Base-by-base conservation (phyloP, 164 flowering plant genomes). In the Chimonanthus salicifolius region DNA sequence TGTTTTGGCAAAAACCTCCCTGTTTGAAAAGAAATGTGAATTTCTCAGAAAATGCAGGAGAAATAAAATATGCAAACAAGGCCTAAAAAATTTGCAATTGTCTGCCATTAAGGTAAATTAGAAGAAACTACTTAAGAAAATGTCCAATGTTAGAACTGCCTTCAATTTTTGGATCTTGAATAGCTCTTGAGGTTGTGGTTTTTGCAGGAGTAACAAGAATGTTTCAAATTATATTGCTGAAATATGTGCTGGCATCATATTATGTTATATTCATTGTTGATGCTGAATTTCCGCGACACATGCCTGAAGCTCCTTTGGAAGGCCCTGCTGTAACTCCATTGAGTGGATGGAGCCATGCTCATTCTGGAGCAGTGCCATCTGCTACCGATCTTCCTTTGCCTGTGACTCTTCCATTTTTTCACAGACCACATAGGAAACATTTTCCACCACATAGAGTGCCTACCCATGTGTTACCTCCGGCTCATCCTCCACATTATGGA, bases 401-500 rank as follows among this genome's bases (percentile, higher is more conserved):
- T 21, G 84, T 67, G 6, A 73, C 81, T 74, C 66, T 80, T 72
- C 89, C 82, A 13, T 63, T 43, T 49, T 75, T 73, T 63, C 87
- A 75, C 70, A 80, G 67, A 74, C 63, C 71, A 48, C 72, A 69
- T 20, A 45, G 69, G 54, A 86, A 82, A 67, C 84, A 69, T 76
- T 74, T 82, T 45, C 54, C 72, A 2, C 81, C 75, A 11, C 78
- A 46, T 74, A 74, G 76, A 75, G 76, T 82, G 11, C 79, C 84
- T 7, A 44, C 62, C 4, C 72, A 62, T 58, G 72, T 21, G 46
- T 62, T 73, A 49, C 76, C 78, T 62, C 87, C 91, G 43, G 76
- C 84, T 6, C 82, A 75, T 8, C 74, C 91, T 78, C 94, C 94
- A 66, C 60, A 74, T 69, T 83, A 80, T 85, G 87, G 82, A 60